phyloP scores from a whole-genome alignment of 352 stramenopile genomes.

The Phytopythium montanum region DNA sequence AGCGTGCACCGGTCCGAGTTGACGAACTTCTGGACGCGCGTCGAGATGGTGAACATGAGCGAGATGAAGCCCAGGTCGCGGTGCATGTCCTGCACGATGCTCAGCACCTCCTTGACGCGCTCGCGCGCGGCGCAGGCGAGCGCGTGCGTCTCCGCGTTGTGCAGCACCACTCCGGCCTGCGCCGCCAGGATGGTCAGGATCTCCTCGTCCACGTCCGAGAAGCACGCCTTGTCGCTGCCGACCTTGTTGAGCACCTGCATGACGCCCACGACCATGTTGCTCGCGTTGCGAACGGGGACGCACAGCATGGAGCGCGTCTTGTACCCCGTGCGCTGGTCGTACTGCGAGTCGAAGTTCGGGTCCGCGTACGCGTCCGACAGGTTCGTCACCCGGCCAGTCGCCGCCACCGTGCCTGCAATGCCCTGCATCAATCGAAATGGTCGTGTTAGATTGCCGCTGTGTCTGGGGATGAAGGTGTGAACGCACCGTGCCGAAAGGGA shows the following conservation, averaged over 20 bases:
- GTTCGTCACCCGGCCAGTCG: conserved; percentile 80
- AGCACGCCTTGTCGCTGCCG: conserved; percentile 58
- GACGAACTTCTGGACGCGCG: conserved; percentile 81
- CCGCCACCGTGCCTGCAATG: conserved; percentile 86
- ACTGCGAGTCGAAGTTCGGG: conserved; percentile 89
- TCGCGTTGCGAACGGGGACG: conserved; percentile 78
- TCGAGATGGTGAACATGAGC: conserved; percentile 91
- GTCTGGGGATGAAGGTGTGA: neutral
- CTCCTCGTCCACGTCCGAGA: conserved; percentile 87
- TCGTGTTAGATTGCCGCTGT: neutral
- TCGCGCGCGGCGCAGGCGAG: conserved; percentile 47
- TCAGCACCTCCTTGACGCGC: conserved; percentile 76
- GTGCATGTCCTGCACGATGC: conserved; percentile 91
- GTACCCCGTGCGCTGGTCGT: conserved; percentile 91
- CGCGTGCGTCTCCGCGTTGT: conserved; percentile 80
- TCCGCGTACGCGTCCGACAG: conserved; percentile 93
- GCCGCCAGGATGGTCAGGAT: conserved; percentile 82
- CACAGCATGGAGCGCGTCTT: conserved; percentile 91
- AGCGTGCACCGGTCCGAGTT: conserved; percentile 91
- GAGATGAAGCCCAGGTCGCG: conserved; percentile 87
- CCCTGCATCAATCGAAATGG: conserved; percentile 34
- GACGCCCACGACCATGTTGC: conserved; percentile 83
- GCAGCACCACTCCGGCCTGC: conserved; percentile 81
- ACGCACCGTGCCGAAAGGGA: conserved; percentile 72
- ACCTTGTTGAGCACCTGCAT: conserved; percentile 90